These are phyloP conservation scores for Xylaria bambusicola DNA, from an alignment of 495 filamentous ascomycete genomes.

Conservation along the genomic window DNA sequence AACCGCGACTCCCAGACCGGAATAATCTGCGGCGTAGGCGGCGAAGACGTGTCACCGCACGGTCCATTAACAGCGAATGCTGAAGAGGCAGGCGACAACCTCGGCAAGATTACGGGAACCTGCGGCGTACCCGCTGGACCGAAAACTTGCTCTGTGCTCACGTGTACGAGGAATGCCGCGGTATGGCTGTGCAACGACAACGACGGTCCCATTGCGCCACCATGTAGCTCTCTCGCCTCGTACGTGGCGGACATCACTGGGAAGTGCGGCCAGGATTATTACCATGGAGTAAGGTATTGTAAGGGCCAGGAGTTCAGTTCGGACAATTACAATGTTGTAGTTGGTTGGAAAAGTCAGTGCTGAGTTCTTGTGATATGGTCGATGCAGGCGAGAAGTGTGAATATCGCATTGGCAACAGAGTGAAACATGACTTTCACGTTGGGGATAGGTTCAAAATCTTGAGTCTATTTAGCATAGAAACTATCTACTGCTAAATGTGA, in stretches of 20 bases:
- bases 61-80: background rate
- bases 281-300: background rate
- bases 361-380: too few species aligned
- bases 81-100: background rate
- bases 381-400: too few species aligned
- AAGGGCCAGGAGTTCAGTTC: slow-evolving; percentile 16
- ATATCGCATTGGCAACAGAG: too few species aligned
- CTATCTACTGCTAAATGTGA: background rate
- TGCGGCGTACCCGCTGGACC: slow-evolving; percentile 3
- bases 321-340: slow-evolving; percentile 12
- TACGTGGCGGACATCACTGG: slow-evolving; percentile 7
- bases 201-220: background rate
- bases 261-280: background rate
- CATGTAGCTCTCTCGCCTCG: background rate
- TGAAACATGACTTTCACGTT: too few species aligned
- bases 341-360: slow-evolving; percentile 2
- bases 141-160: background rate
- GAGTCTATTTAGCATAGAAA: too few species aligned
- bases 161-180: slow-evolving; percentile 5
- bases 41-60: background rate
- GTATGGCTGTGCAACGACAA: slow-evolving; percentile 24
- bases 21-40: slow-evolving; percentile 3
- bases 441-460: too few species aligned
- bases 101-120: background rate
- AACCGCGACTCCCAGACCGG: background rate